Evolutionary conservation across 768 basidiomycete species (phyloP).

Genomic region (Calvatia gigantea): DNA sequence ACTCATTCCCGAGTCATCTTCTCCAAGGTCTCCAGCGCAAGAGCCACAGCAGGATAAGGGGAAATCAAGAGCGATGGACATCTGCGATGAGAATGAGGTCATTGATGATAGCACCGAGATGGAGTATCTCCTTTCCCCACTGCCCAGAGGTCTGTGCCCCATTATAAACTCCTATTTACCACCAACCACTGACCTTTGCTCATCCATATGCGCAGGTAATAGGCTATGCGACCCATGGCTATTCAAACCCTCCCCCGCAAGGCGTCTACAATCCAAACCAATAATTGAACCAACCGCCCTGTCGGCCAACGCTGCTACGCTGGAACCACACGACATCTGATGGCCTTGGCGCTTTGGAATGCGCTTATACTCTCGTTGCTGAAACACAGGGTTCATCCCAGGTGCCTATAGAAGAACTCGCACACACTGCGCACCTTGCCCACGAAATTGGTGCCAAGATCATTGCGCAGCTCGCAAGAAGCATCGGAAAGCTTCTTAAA

Average conservation of each 20-base stretch:
- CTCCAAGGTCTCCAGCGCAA: background rate
- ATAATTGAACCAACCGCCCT: slow-evolving; percentile 6
- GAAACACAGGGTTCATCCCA: slow-evolving; percentile 41
- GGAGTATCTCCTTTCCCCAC: background rate
- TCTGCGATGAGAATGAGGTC: background rate
- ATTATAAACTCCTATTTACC: too few relatives aligned
- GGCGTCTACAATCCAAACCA: slow-evolving; percentile 5
- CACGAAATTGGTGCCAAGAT: slow-evolving; percentile 43
- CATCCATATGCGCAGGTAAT: background rate
- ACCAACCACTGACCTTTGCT: background rate
- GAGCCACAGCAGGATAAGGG: background rate
- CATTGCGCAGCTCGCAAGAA: slow-evolving; percentile 41
- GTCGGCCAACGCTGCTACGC: slow-evolving; percentile 22
- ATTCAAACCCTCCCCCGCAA: background rate
- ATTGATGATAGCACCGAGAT: slow-evolving; percentile 7
- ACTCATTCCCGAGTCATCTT: background rate
- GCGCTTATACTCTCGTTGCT: slow-evolving; percentile 39
- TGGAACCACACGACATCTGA: slow-evolving; percentile 37
- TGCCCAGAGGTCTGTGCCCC: background rate
- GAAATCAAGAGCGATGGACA: background rate
- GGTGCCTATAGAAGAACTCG: slow-evolving; percentile 43
- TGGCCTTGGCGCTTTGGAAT: slow-evolving; percentile 40
- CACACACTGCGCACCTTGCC: slow-evolving; percentile 41
- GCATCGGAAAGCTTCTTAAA: slow-evolving; percentile 22
- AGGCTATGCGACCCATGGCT: background rate